Evolutionary conservation across 371 early-diverging fungal genomes (phyloP).

Genomic region (Syncephalastrum sp.): DNA sequence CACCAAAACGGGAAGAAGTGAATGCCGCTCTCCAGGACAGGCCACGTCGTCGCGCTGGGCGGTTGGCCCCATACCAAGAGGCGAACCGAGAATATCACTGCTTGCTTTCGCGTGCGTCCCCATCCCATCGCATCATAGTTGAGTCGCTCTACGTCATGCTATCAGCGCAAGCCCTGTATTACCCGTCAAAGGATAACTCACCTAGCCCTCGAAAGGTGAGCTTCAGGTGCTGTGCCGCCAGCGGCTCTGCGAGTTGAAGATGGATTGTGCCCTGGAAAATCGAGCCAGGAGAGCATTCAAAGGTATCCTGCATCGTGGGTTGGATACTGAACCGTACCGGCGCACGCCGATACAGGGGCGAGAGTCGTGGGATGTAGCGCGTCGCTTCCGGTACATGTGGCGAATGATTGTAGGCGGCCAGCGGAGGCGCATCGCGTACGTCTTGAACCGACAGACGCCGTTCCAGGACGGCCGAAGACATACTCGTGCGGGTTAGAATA

Average conservation of each 20-base stretch:
- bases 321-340: constrained; percentile 18
- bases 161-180: not conserved
- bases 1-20: constrained; percentile 37
- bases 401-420: not conserved
- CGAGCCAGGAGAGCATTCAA: constrained; percentile 33
- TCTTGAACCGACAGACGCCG: too few relatives aligned
- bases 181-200: constrained; percentile 9
- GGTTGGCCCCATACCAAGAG: constrained; percentile 32
- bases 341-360: constrained; percentile 9
- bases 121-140: constrained; percentile 24
- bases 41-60: constrained; percentile 17
- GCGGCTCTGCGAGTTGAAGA: constrained; percentile 22
- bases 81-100: constrained; percentile 26
- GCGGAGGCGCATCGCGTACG: not conserved
- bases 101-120: constrained; percentile 20
- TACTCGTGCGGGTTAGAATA: too few relatives aligned
- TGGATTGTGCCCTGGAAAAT: constrained; percentile 32
- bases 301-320: constrained; percentile 8
- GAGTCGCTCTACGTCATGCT: constrained; percentile 20
- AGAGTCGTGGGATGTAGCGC: constrained; percentile 7
- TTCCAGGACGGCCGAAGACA: too few relatives aligned
- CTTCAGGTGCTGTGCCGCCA: constrained; percentile 35
- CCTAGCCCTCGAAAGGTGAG: constrained; percentile 37
- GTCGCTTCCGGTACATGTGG: not conserved
- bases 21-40: constrained; percentile 28